Conservation (phyloP, 2,329 filamentous ascomycete genomes). For the Mycosphaerella sp. region DNA sequence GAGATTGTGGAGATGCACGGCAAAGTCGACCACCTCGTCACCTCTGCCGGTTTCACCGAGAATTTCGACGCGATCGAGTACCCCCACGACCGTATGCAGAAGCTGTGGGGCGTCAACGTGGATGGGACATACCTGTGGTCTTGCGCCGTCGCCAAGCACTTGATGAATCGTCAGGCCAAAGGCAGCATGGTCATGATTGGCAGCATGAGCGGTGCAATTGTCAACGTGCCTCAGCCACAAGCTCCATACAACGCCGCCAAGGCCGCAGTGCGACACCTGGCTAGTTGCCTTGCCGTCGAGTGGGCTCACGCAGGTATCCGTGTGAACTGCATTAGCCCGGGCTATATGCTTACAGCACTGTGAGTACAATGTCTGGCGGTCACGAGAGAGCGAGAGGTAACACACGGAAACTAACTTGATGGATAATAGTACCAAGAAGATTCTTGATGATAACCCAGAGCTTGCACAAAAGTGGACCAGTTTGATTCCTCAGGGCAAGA, state of each 20-base stretch:
- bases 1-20: constrained; percentile 64
- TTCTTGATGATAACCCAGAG: constrained; percentile 86
- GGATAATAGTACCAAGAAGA: constrained; percentile 70
- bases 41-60: constrained; percentile 93
- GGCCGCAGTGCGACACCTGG: constrained; percentile 83
- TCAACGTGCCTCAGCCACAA: constrained; percentile 93
- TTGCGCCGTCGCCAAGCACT: constrained; percentile 73
- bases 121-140: constrained; percentile 89
- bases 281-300: constrained; percentile 81
- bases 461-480: constrained; percentile 86
- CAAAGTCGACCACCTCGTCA: constrained; percentile 86
- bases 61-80: constrained; percentile 91
- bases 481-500: constrained; percentile 85
- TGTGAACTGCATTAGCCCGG: constrained; percentile 91
- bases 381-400: neutral
- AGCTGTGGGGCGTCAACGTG: constrained; percentile 92
- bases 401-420: constrained; percentile 11
- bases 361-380: constrained; percentile 43
- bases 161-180: constrained; percentile 70
- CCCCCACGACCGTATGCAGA: constrained; percentile 82
- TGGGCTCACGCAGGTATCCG: constrained; percentile 84
- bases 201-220: constrained; percentile 88
- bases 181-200: constrained; percentile 94
- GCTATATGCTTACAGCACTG: constrained; percentile 94
- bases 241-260: constrained; percentile 90